Percentiles rank a stretch among this genome's conserved stretches.
Evolutionary conservation across 352 stramenopile genomes (phyloP).

Genomic region (Thalassiosira ordinaria): DNA sequence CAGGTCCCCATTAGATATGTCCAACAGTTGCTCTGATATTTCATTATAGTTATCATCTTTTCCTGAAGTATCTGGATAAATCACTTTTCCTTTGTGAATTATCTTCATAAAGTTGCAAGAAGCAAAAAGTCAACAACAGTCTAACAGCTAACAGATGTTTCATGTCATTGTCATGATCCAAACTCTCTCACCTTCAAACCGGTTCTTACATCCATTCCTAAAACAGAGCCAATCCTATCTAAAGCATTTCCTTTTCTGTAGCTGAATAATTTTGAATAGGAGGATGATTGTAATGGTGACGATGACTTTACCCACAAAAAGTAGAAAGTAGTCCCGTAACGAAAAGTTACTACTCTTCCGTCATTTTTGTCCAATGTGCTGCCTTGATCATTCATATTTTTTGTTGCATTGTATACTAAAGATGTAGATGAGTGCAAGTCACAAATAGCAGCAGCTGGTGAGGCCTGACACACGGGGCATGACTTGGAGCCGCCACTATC

Average conservation of each 20-base stretch:
- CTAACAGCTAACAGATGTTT: neutral
- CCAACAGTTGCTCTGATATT: slow-evolving; percentile 39
- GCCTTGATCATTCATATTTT: neutral
- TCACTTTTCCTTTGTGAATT: slow-evolving; percentile 55
- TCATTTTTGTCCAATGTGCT: slow-evolving; percentile 5
- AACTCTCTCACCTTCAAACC: slow-evolving; percentile 41
- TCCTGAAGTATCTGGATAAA: slow-evolving; percentile 32
- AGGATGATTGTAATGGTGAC: slow-evolving; percentile 5
- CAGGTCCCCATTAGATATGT: slow-evolving; percentile 45
- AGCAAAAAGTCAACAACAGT: slow-evolving; percentile 2
- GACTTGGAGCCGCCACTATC: slow-evolving; percentile 15
- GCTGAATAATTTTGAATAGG: slow-evolving; percentile 3
- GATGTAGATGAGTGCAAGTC: slow-evolving; percentile 20
- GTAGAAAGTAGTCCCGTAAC: slow-evolving; percentile 45
- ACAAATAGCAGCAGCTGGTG: slow-evolving; percentile 17
- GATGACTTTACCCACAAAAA: slow-evolving; percentile 35
- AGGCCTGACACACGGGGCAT: slow-evolving; percentile 40
- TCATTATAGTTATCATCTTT: slow-evolving; percentile 7
- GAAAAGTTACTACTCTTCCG: slow-evolving; percentile 39
- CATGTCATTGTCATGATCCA: neutral
- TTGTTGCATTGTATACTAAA: neutral
- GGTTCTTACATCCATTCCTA: slow-evolving; percentile 40
- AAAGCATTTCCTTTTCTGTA: slow-evolving; percentile 35
- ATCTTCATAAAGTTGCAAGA: slow-evolving; percentile 25
- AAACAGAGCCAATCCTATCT: slow-evolving; percentile 32